Evolutionary conservation across 768 basidiomycete genomes (phyloP), one percentile per base, ranked within the genome.

Genomic region (Strobilomyces echinocephalus): DNA sequence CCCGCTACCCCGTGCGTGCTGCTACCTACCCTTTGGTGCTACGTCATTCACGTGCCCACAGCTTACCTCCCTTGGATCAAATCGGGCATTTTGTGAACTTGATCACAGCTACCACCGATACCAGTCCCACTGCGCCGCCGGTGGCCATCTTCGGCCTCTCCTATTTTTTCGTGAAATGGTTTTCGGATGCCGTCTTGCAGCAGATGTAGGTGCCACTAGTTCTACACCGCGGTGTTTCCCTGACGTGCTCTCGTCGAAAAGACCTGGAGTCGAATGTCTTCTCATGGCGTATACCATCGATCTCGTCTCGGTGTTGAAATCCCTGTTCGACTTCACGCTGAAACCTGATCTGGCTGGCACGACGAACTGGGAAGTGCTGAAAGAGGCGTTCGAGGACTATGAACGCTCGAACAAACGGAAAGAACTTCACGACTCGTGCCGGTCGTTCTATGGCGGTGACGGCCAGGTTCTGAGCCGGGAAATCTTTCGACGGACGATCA

Each of bases 121-220:
- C 44, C 16, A 42, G 51, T 5, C 54, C 38, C 7, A 30, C 52
- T 5, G 54, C 39, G 7, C 45, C 45, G 16, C 54, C 50, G 9
- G 54, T 52, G 3, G 39, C 54, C 6, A 47, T 55, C 24, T 45
- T 55, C 5, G 54, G 54, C 10, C 42, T 55, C 6, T n/a, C 45
- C 8, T 55, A 31, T 10, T 40, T 46, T 18, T 52, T 52, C 5
- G 45, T 55, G 16, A 35, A 46, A 36, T 55, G 54, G 54, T 38
- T 55, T 14, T 40, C 45, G 18, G 20, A 52, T n/a, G 8, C 46
- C 4, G 43, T 47, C 38, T 31, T 52, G 14, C 18, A 47, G 18
- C 40, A n/a, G 8, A 9, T 52, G 54, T 55, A 36, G 38, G 50
- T 38, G 35, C 14, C 6, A 30, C 6, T 42, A 3, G 0, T 2